Percentiles rank a stretch among this genome's conserved stretches.
Conservation (phyloP, 1,284 basidiomycete genomes). For the Rhodotorula sp. region DNA sequence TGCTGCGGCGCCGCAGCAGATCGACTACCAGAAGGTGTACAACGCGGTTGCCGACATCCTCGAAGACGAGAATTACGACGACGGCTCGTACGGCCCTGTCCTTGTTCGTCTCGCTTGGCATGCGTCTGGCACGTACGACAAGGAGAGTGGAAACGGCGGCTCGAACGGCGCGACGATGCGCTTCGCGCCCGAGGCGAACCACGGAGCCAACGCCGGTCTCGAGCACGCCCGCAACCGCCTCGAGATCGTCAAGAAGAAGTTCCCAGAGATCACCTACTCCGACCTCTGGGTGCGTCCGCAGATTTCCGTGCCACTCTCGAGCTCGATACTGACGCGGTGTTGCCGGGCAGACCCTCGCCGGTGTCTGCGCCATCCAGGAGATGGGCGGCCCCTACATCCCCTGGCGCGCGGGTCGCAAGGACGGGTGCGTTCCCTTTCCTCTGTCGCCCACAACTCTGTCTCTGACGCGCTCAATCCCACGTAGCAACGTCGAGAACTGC, state of each 20-base stretch:
- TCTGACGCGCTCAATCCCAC: too few species aligned
- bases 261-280: constrained; percentile 42
- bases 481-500: constrained; percentile 42
- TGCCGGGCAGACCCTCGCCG: constrained; percentile 48
- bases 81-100: constrained; percentile 88
- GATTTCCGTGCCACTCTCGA: too few species aligned
- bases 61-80: constrained; percentile 68
- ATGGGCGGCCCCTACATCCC: constrained; percentile 46
- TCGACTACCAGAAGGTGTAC: constrained; percentile 61
- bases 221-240: constrained; percentile 39
- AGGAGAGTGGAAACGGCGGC: constrained; percentile 16
- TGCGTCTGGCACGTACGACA: constrained; percentile 75
- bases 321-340: background rate
- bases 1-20: constrained; percentile 33
- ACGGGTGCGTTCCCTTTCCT: constrained; percentile 33
- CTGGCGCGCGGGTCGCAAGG: constrained; percentile 51
- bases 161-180: constrained; percentile 44
- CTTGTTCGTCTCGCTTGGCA: constrained; percentile 85
- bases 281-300: constrained; percentile 27
- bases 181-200: constrained; percentile 44
- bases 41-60: constrained; percentile 76
- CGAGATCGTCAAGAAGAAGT: constrained; percentile 42
- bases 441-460: too few species aligned
- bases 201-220: constrained; percentile 43
- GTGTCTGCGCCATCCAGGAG: constrained; percentile 51